A percentile compares a stretch with the other conserved stretches of the same genome.
Conservation (phyloP, 306 rosid genomes). For the Acacia melanoxylon region DNA sequence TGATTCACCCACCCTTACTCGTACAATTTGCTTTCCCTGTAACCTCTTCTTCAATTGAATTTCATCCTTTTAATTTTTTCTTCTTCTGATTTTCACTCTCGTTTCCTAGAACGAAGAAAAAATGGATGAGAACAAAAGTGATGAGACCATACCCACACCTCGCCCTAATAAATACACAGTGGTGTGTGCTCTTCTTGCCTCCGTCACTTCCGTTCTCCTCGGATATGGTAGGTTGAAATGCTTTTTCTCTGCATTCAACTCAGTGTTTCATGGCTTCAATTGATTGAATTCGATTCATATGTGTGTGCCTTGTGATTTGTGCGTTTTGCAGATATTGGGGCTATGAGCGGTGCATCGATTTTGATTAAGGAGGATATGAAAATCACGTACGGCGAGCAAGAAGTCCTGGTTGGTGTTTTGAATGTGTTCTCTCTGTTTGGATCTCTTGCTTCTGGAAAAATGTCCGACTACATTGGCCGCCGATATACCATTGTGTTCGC, state of each 20-base stretch:
- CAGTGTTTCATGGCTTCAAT: not conserved
- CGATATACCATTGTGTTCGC: conserved; percentile 66
- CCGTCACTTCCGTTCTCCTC: conserved; percentile 65
- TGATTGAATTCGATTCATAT: not conserved
- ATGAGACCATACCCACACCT: not conserved
- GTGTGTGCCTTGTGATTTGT: not conserved
- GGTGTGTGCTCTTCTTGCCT: conserved; percentile 61
- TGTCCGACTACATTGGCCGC: conserved; percentile 63
- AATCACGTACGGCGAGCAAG: conserved; percentile 49
- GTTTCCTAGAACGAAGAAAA: not conserved
- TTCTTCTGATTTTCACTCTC: not conserved
- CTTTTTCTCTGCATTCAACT: not conserved
- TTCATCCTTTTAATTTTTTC: not conserved
- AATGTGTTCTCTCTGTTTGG: conserved; percentile 69
- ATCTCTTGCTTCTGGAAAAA: conserved; percentile 72
- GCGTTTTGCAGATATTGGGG: conserved; percentile 55
- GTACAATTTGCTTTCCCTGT: not conserved
- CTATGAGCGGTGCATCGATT: conserved; percentile 81
- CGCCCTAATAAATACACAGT: conserved; percentile 58
- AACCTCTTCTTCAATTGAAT: not conserved
- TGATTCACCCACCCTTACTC: not conserved
- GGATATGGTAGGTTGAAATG: conserved; percentile 57
- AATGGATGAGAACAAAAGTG: conserved; percentile 2
- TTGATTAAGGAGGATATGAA: conserved; percentile 53
- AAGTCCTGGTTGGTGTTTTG: conserved; percentile 60